A percentile compares a stretch with the other conserved stretches of the same genome.
These are phyloP conservation scores for Linnemannia hyalina DNA, from an alignment of 192 early-diverging fungal species.

Conservation along the genomic window DNA sequence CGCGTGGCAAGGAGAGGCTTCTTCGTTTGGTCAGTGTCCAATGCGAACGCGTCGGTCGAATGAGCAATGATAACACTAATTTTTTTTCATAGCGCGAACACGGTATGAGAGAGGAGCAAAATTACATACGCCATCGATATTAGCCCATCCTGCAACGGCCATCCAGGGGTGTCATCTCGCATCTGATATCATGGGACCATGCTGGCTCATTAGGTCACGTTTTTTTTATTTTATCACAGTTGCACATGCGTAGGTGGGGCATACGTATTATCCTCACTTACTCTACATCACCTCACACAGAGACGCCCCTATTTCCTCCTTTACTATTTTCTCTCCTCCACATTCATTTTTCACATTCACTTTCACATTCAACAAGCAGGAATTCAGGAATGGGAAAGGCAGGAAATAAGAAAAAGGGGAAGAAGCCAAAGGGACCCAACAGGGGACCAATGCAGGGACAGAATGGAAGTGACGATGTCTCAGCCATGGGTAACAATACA, in stretches of 20 bases:
- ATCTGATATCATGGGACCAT: neutral
- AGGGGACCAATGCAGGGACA: neutral
- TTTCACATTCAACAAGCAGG: neutral
- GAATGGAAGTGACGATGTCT: neutral
- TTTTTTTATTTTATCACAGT: neutral
- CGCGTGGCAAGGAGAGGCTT: too few relatives aligned
- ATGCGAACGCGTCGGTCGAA: neutral
- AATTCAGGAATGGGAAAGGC: slow-evolving; percentile 22
- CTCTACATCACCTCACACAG: neutral
- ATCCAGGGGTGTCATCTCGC: neutral
- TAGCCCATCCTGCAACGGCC: neutral
- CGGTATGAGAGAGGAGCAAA: neutral
- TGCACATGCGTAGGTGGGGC: neutral
- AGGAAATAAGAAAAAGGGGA: slow-evolving; percentile 36
- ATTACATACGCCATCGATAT: too few relatives aligned
- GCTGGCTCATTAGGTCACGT: neutral
- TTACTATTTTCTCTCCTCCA: neutral
- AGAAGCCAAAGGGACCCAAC: slow-evolving; percentile 11
- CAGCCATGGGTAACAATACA: neutral
- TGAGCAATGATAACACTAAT: too few relatives aligned
- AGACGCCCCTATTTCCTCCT: neutral
- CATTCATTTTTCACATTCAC: neutral
- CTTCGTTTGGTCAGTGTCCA: neutral
- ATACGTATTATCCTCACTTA: neutral
- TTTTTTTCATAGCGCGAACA: neutral